Evolutionary conservation across 2,329 filamentous ascomycete species (phyloP).

Genomic region (Paraphaeosphaeria sporulosa): DNA sequence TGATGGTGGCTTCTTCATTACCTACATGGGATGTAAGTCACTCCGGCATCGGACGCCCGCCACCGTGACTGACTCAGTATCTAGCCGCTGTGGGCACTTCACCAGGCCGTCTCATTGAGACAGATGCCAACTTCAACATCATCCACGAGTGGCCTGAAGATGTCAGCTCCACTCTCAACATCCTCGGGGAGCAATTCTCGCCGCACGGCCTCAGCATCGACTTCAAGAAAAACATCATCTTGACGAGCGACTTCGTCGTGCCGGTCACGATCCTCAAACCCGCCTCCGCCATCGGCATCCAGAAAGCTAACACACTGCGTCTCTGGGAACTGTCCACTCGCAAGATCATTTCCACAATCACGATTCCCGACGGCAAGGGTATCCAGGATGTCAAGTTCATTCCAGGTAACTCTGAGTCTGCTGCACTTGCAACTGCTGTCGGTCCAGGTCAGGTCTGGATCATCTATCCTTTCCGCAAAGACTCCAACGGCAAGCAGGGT

Average conservation of each 20-base stretch:
- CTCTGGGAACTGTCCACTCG: conserved; percentile 64
- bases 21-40: conserved; percentile 63
- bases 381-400: conserved; percentile 74
- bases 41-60: background rate
- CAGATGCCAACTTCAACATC: conserved; percentile 65
- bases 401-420: conserved; percentile 64
- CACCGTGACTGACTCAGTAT: conserved; percentile 10
- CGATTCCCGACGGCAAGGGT: conserved; percentile 65
- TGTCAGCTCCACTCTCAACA: conserved; percentile 61
- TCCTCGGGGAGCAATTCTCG: conserved; percentile 67
- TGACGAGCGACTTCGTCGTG: conserved; percentile 63
- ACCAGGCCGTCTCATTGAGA: conserved; percentile 68
- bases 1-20: conserved; percentile 68
- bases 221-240: background rate
- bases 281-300: conserved; percentile 56
- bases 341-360: conserved; percentile 67
- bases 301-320: conserved; percentile 64
- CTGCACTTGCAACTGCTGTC: conserved; percentile 68
- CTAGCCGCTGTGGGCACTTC: conserved; percentile 62
- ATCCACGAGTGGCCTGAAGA: conserved; percentile 70
- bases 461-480: conserved; percentile 68
- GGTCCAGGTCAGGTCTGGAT: conserved; percentile 69
- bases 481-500: conserved; percentile 65
- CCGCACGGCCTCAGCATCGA: background rate
- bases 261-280: conserved; percentile 69